These are phyloP conservation scores for Cladochytrium replicatum DNA, from an alignment of 192 early-diverging fungal genomes.

Conservation along the genomic window DNA sequence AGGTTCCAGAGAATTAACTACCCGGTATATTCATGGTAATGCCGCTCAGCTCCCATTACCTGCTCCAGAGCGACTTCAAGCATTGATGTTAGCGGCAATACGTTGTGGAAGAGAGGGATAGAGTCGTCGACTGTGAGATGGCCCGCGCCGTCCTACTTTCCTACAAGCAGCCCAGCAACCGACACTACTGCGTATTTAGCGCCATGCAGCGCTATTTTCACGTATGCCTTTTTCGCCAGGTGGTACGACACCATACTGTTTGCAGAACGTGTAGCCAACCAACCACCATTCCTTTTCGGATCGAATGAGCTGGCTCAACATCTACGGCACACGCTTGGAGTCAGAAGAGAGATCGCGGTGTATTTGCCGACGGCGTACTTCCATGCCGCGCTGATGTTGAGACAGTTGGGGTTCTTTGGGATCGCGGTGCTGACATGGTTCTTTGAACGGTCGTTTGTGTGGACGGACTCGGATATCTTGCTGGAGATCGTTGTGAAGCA, in stretches of 20 bases:
- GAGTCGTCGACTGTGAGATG: constrained; percentile 47
- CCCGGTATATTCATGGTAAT: no score
- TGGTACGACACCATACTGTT: no score
- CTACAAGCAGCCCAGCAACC: constrained; percentile 73
- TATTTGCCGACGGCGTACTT: no score
- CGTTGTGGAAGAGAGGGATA: constrained; percentile 76
- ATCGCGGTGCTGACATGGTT: constrained; percentile 4
- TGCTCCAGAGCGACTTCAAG: constrained; percentile 77
- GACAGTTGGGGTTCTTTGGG: no score
- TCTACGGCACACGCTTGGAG: no score
- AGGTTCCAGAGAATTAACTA: constrained; percentile 1
- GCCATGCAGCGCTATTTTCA: constrained; percentile 68
- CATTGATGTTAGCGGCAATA: constrained; percentile 69
- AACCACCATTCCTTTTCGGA: no score
- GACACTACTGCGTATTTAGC: constrained; percentile 65
- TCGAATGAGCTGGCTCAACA: no score
- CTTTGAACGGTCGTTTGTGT: constrained; percentile 9
- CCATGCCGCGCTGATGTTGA: no score
- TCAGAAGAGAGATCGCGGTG: no score
- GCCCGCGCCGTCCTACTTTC: constrained; percentile 13
- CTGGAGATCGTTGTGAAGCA: constrained; percentile 16
- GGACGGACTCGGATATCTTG: constrained; percentile 19
- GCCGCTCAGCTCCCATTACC: no score
- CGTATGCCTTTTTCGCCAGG: constrained; percentile 59
- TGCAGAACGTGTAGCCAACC: no score